Percentiles rank a stretch among this genome's conserved stretches.
Evolutionary conservation across 1,139 yeast species (phyloP).

Genomic region (Geotrichum fermentans): DNA sequence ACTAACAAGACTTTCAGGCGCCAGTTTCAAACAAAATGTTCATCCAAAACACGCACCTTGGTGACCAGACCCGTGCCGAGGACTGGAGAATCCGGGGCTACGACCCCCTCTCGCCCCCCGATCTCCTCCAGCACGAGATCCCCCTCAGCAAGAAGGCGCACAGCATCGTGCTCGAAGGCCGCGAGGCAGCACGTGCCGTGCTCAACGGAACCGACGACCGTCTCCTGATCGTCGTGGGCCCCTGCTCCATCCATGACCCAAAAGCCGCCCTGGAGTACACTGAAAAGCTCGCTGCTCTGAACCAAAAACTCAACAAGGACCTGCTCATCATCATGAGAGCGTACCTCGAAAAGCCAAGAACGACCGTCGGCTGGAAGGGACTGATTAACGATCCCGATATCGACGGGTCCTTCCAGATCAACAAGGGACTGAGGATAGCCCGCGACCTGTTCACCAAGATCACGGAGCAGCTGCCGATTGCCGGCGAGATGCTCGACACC

Average conservation of each 20-base stretch:
- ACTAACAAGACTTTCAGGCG: background rate
- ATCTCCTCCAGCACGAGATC: slow-evolving; percentile 70
- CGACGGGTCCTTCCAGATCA: slow-evolving; percentile 87
- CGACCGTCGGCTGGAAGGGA: slow-evolving; percentile 99
- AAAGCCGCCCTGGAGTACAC: slow-evolving; percentile 88
- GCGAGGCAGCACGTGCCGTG: slow-evolving; percentile 69
- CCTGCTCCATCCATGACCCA: slow-evolving; percentile 94
- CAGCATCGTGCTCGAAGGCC: slow-evolving; percentile 68
- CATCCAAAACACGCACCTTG: slow-evolving; percentile 25
- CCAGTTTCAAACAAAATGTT: slow-evolving; percentile 15
- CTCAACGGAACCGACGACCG: slow-evolving; percentile 74
- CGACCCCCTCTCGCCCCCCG: slow-evolving; percentile 89
- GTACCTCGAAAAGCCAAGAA: slow-evolving; percentile 95
- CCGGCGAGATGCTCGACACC: slow-evolving; percentile 96
- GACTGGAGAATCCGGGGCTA: slow-evolving; percentile 85
- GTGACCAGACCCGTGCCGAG: slow-evolving; percentile 55
- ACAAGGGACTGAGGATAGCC: slow-evolving; percentile 86
- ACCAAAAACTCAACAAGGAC: slow-evolving; percentile 68
- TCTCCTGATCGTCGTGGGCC: slow-evolving; percentile 80
- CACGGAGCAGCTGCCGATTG: slow-evolving; percentile 80
- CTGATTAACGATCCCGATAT: slow-evolving; percentile 94
- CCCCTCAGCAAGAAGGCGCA: slow-evolving; percentile 59
- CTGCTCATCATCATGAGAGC: slow-evolving; percentile 89
- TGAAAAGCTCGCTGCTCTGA: slow-evolving; percentile 55
- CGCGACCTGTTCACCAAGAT: slow-evolving; percentile 81